A percentile compares a stretch with the other conserved stretches of the same genome.
Conservation (phyloP, 805 yeast genomes). For the Candida pseudofarinosa region DNA sequence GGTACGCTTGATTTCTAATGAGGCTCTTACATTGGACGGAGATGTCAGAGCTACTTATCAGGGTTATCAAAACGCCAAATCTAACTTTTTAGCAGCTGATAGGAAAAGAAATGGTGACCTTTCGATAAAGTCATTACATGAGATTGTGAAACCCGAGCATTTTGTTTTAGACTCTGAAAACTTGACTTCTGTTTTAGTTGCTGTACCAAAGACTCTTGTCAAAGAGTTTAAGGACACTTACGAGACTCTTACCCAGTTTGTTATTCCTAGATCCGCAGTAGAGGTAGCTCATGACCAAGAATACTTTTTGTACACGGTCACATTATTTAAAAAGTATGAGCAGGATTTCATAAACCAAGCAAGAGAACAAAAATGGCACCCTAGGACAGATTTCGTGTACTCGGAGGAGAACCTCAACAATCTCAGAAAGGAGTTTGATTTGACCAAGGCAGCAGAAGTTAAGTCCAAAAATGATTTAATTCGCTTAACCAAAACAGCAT, state of each 20-base stretch:
- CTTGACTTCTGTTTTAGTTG: slow-evolving; percentile 79
- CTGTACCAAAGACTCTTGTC: slow-evolving; percentile 69
- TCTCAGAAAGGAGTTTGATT: slow-evolving; percentile 73
- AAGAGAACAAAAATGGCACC: slow-evolving; percentile 85
- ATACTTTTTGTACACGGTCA: slow-evolving; percentile 67
- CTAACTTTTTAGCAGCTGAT: slow-evolving; percentile 82
- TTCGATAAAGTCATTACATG: slow-evolving; percentile 86
- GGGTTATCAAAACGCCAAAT: slow-evolving; percentile 75
- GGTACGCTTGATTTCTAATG: slow-evolving; percentile 64
- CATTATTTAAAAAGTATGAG: slow-evolving; percentile 78
- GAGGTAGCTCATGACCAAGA: slow-evolving; percentile 70
- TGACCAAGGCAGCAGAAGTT: slow-evolving; percentile 70
- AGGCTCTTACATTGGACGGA: slow-evolving; percentile 76
- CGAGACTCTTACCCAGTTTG: slow-evolving; percentile 74
- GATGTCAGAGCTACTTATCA: slow-evolving; percentile 79
- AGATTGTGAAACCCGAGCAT: slow-evolving; percentile 76
- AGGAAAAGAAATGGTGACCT: slow-evolving; percentile 92
- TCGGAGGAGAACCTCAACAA: slow-evolving; percentile 71
- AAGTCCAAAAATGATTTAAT: slow-evolving; percentile 71
- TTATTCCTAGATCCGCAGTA: slow-evolving; percentile 87
- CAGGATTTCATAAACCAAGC: slow-evolving; percentile 64
- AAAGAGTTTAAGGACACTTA: slow-evolving; percentile 62
- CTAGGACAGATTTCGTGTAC: slow-evolving; percentile 81
- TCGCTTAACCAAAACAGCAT: slow-evolving; percentile 85
- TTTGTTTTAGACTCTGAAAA: slow-evolving; percentile 85